Base-by-base conservation (phyloP, 1,284 basidiomycete species). In the Cutaneotrichosporon dermatis region DNA sequence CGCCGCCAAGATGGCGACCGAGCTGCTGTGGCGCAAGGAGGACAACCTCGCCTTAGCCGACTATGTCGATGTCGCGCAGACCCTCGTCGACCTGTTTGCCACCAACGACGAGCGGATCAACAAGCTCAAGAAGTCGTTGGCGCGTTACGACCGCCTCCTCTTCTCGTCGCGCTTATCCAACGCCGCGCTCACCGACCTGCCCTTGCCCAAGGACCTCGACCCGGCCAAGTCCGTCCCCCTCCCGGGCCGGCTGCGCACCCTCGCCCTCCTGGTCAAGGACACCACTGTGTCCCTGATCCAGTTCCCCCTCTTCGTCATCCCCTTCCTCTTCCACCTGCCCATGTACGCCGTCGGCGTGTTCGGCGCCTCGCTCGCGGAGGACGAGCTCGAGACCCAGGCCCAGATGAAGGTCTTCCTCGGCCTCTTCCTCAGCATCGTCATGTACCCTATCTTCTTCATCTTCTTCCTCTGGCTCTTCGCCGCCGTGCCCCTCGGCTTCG, bases 321-420 rank as follows among this genome's bases (percentile, higher is more conserved):
- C 93, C 1, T 81, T 95, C 45, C 69, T 92, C 54, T 81, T 92
- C 51, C 89, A 96, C 74, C 69, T 86, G 34, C 92, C 93, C 0
- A 85, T 89, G 49, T 96, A 96, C 76, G 76, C 86, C 59, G 86
- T 93, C 79, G 87, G 85, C 10, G 81, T 86, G 36, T 70, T 88
- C 51, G 91, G 89, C 50, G 89, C 88, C 4, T 80, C 82, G 45
- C 79, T 93, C 39, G 88, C 83, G 15, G 85, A 90, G 70, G 86
- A 92, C 66, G 93, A 97, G 76, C 40, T 77, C 46, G 92, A 95
- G 76, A 88, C 89, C 4, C 89, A 91, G 76, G 92, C 92, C 40
- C 90, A 94, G 80, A 93, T 88, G 79, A 94, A 96, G 80, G 85
- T 94, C 45, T 85, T 89, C 11, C 86, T 93, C 65, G 90, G 90